phyloP scores from a whole-genome alignment of 768 basidiomycete species.

The Chalciporus sphaerocephalus region DNA sequence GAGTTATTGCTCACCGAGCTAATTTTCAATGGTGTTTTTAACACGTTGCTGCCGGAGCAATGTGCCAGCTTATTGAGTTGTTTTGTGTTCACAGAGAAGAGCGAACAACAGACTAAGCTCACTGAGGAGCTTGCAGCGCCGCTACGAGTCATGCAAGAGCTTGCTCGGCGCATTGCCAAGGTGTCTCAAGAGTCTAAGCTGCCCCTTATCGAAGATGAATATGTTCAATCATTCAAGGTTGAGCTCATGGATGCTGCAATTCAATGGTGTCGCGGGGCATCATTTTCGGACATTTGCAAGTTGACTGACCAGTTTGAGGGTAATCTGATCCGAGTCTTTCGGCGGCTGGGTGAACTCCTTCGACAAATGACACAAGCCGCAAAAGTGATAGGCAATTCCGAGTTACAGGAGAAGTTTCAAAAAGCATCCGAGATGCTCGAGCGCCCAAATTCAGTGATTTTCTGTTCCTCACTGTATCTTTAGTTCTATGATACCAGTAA shows the following conservation, averaged over 20 bases:
- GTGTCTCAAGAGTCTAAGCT: conserved; percentile 94
- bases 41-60: conserved; percentile 82
- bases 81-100: conserved; percentile 98
- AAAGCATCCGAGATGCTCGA: conserved; percentile 90
- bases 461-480: conserved; percentile 82
- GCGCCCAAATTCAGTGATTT: conserved; percentile 89
- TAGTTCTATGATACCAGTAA: conserved; percentile 25
- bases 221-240: conserved; percentile 95
- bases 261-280: conserved; percentile 97
- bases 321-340: conserved; percentile 92
- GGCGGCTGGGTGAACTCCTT: conserved; percentile 88
- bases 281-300: conserved; percentile 96
- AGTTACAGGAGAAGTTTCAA: conserved; percentile 91
- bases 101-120: conserved; percentile 78
- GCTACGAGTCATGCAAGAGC: conserved; percentile 91
- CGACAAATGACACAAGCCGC: conserved; percentile 95
- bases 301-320: conserved; percentile 97
- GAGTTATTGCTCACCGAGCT: conserved; percentile 94
- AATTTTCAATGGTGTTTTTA: conserved; percentile 97
- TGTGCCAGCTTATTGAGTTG: conserved; percentile 93
- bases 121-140: conserved; percentile 94
- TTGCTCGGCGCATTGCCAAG: conserved; percentile 92
- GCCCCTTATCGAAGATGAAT: conserved; percentile 85
- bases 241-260: conserved; percentile 98
- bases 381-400: conserved; percentile 93